Evolutionary conservation across 2,329 filamentous ascomycete genomes (phyloP).

Genomic region (Apiospora sp.): DNA sequence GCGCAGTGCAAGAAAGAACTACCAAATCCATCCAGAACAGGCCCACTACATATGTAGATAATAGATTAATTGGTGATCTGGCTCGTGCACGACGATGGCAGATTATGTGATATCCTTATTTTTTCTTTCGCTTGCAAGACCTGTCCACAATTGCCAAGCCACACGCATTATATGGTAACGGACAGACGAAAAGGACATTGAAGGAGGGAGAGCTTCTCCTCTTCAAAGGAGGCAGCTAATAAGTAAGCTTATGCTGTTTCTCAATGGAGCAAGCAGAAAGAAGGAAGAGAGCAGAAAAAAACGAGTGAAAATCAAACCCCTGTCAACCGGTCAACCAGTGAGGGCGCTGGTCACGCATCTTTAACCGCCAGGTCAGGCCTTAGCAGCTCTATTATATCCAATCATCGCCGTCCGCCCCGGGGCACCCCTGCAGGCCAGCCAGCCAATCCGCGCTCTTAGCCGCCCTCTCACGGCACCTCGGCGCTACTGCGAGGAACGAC

Average conservation of each 20-base stretch:
- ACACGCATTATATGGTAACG: neutral
- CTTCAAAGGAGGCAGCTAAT: neutral
- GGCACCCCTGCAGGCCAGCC: constrained; percentile 36
- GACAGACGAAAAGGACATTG: neutral
- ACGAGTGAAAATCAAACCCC: neutral
- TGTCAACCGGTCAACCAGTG: constrained; percentile 25
- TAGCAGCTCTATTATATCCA: constrained; percentile 39
- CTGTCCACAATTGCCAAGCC: constrained; percentile 12
- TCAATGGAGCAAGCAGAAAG: neutral
- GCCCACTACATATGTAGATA: neutral
- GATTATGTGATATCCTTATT: constrained; percentile 22
- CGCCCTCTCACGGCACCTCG: constrained; percentile 39
- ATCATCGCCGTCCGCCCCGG: constrained; percentile 37
- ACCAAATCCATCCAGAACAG: constrained; percentile 4
- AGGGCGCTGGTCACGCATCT: constrained; percentile 29
- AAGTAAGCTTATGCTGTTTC: constrained; percentile 20
- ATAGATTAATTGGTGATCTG: neutral
- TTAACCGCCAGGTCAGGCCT: constrained; percentile 44
- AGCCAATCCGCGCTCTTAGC: constrained; percentile 48
- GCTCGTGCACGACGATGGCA: constrained; percentile 3
- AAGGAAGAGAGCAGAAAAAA: neutral
- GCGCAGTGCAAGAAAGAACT: neutral
- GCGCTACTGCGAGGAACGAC: constrained; percentile 47
- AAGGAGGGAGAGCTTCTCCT: constrained; percentile 11
- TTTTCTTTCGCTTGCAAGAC: neutral